These are phyloP conservation scores for Gamsiella multidivaricata DNA, from an alignment of 192 early-diverging fungal genomes.

Conservation along the genomic window DNA sequence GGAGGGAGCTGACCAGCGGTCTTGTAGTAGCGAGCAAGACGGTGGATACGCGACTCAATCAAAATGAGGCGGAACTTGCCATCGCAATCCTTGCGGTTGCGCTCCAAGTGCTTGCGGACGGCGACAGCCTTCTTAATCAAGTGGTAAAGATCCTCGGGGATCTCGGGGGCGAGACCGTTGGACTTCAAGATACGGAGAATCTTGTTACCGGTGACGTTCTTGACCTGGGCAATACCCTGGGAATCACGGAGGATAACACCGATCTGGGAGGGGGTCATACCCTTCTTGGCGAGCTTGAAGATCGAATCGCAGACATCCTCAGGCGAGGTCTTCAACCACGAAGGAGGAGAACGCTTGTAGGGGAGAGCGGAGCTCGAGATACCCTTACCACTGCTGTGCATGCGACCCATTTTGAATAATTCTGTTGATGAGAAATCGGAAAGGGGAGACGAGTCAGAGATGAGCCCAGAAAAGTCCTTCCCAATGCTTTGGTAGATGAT, in stretches of 20 bases:
- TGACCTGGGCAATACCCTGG: slow-evolving; percentile 97
- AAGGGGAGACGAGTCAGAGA: slow-evolving; percentile 3
- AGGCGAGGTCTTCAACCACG: slow-evolving; percentile 98
- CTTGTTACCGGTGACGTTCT: slow-evolving; percentile 98
- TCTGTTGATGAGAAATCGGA: slow-evolving; percentile 10
- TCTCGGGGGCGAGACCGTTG: slow-evolving; percentile 94
- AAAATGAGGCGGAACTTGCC: slow-evolving; percentile 99
- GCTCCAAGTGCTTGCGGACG: slow-evolving; percentile 99
- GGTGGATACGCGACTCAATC: slow-evolving; percentile 97
- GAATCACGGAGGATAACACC: slow-evolving; percentile 97
- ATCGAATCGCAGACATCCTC: slow-evolving; percentile 98
- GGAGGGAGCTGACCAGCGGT: slow-evolving; percentile 94
- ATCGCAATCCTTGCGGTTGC: slow-evolving; percentile 98
- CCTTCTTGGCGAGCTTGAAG: slow-evolving; percentile 99
- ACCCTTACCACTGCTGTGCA: slow-evolving; percentile 99
- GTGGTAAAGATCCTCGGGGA: slow-evolving; percentile 99
- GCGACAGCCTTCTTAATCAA: slow-evolving; percentile 99
- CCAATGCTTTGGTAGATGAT: not conserved
- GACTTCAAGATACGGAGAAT: slow-evolving; percentile 98
- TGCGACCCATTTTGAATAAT: slow-evolving; percentile 84
- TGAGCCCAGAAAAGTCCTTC: not conserved
- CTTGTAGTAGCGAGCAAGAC: slow-evolving; percentile 99
- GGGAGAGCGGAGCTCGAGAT: slow-evolving; percentile 90
- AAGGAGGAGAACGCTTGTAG: slow-evolving; percentile 96
- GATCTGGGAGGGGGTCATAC: slow-evolving; percentile 97